Percentiles rank a stretch among this genome's conserved stretches.
These are phyloP conservation scores for Fusarium oligoseptatum DNA, from an alignment of 2,329 filamentous ascomycete genomes.

Conservation along the genomic window DNA sequence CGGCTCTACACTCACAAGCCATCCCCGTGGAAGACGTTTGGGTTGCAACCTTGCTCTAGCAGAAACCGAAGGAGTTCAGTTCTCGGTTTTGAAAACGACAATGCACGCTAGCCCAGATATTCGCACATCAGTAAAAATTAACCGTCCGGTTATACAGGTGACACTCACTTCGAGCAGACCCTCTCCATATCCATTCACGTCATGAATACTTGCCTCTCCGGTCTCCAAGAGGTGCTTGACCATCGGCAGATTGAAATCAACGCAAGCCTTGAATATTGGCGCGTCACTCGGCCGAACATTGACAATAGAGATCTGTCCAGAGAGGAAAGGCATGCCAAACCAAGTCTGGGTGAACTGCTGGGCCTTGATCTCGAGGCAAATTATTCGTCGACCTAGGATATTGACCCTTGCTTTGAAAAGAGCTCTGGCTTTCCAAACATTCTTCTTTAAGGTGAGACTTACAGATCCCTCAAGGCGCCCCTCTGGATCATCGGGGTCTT, in stretches of 20 bases:
- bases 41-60: not conserved
- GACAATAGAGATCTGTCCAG: rapidly evolving
- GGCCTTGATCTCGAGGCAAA: not conserved
- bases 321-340: not conserved
- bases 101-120: no score
- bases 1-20: not conserved
- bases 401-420: not conserved
- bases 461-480: not conserved
- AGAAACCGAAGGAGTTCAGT: not conserved
- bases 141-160: no score
- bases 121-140: no score
- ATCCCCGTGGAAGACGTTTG: rapidly evolving
- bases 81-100: no score
- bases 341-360: not conserved
- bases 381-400: not conserved
- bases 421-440: not conserved
- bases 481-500: not conserved
- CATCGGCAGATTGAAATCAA: rapidly evolving
- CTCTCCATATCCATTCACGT: rapidly evolving
- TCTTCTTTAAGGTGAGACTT: not conserved
- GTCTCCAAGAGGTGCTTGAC: not conserved
- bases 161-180: not conserved
- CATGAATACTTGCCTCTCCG: not conserved
- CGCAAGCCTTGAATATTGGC: not conserved
- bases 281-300: not conserved